phyloP scores from a whole-genome alignment of 148 eudicot genomes.

The Rhododendron ferrugineum region DNA sequence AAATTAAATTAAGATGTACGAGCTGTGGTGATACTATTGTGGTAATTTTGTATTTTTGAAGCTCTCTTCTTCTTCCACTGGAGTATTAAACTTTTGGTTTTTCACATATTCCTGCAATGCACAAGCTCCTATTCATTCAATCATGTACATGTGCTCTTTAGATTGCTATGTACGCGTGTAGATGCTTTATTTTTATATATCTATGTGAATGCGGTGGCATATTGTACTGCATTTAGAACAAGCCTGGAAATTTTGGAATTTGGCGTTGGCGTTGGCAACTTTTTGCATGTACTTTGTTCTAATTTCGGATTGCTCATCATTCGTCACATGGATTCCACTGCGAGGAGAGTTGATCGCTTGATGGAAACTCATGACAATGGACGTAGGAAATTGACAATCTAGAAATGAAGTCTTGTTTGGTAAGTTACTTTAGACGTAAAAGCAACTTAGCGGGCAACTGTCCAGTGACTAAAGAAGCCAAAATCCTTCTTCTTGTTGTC shows the following conservation, averaged over 20 bases:
- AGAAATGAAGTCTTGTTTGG: neutral
- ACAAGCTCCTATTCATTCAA: neutral
- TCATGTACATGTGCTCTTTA: neutral
- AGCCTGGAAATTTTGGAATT: neutral
- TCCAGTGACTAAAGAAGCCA: neutral
- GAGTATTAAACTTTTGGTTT: neutral
- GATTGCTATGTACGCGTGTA: neutral
- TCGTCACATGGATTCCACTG: neutral
- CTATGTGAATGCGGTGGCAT: neutral
- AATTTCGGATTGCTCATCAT: neutral
- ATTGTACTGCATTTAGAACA: neutral
- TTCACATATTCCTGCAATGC: neutral
- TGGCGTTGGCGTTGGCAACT: neutral
- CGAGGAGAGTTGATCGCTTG: neutral
- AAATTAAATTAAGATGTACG: neutral
- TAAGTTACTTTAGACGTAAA: neutral
- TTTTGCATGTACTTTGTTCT: neutral
- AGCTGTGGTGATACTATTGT: neutral
- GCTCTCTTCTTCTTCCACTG: neutral
- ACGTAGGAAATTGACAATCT: neutral
- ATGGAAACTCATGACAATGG: neutral
- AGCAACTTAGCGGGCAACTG: neutral
- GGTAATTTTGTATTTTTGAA: neutral
- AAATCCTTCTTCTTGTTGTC: neutral
- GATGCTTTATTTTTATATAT: neutral